These are phyloP conservation scores for Wallacemonas sp. DNA, from an alignment of 208 protist genomes.

Conservation along the genomic window DNA sequence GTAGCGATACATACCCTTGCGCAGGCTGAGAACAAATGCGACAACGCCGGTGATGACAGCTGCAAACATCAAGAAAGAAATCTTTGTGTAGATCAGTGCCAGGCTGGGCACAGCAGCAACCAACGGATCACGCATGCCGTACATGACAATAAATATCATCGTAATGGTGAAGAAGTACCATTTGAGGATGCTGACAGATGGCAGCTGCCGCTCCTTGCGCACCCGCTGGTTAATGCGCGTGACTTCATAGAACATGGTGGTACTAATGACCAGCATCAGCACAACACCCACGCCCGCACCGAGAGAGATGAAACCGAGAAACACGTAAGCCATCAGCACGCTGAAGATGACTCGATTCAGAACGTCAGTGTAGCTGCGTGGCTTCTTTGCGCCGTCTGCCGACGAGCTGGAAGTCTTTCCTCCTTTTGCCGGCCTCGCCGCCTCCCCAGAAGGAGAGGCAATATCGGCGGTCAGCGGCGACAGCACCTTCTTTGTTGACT, in stretches of 20 bases:
- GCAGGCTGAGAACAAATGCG: slow-evolving; percentile 84
- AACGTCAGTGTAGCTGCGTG: slow-evolving; percentile 57
- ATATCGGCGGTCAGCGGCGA: slow-evolving; percentile 21
- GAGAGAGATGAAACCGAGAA: slow-evolving; percentile 72
- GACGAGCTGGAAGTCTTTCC: not conserved
- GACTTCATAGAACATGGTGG: slow-evolving; percentile 88
- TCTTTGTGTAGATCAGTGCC: slow-evolving; percentile 39
- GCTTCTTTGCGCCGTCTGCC: slow-evolving; percentile 25
- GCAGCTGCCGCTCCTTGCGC: slow-evolving; percentile 77
- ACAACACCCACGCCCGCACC: slow-evolving; percentile 72
- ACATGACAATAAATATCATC: slow-evolving; percentile 39
- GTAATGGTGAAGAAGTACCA: slow-evolving; percentile 74
- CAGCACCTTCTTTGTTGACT: slow-evolving; percentile 19
- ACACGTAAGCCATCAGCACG: slow-evolving; percentile 86
- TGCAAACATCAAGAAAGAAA: slow-evolving; percentile 70
- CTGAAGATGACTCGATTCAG: slow-evolving; percentile 86
- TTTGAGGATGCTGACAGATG: slow-evolving; percentile 71
- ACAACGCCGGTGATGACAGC: slow-evolving; percentile 78
- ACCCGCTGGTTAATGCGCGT: slow-evolving; percentile 83
- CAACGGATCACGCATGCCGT: slow-evolving; percentile 59
- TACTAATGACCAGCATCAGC: slow-evolving; percentile 64
- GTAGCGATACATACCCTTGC: slow-evolving; percentile 88
- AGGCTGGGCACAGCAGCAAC: slow-evolving; percentile 58
- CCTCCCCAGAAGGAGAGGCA: not conserved
- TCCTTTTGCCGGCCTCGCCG: not conserved